Conservation (phyloP, 1,139 yeast species). For the Nakaseomyces uthaithaninus region DNA sequence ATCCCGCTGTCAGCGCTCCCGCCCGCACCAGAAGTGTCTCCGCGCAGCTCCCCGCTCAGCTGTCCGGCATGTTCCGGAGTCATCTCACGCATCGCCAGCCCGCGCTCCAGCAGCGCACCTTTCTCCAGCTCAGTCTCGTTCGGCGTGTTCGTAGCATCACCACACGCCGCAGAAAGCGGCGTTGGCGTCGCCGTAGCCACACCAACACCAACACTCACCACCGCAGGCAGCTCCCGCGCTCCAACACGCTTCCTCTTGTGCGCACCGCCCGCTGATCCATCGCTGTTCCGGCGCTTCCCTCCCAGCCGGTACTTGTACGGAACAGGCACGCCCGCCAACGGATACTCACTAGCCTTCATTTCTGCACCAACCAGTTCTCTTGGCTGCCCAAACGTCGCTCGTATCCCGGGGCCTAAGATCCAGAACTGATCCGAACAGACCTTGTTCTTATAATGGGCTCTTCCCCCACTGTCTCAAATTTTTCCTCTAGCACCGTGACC, state of each 20-base stretch:
- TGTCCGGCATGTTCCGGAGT: no score
- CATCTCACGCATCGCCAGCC: neutral
- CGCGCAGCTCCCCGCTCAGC: no score
- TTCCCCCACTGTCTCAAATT: no score
- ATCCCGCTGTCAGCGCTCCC: neutral
- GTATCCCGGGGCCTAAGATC: no score
- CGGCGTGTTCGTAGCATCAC: neutral
- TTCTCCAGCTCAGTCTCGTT: neutral
- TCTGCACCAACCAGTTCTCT: neutral
- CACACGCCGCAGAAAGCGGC: neutral
- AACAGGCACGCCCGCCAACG: conserved; percentile 10
- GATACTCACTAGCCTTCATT: conserved; percentile 10
- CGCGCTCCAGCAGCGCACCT: neutral
- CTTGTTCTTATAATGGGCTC: no score
- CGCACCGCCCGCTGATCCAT: neutral
- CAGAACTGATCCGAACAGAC: no score
- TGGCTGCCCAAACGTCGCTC: no score
- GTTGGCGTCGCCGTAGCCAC: neutral
- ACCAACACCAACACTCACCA: neutral
- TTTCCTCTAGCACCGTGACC: no score
- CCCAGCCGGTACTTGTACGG: conserved; percentile 12
- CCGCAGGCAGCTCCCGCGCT: neutral
- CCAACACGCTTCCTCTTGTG: conserved; percentile 8
- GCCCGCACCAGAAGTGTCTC: no score
- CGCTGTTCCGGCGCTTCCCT: neutral